These are phyloP conservation scores for Xylariales sp. DNA, from an alignment of 2,329 filamentous ascomycete genomes.

Conservation along the genomic window DNA sequence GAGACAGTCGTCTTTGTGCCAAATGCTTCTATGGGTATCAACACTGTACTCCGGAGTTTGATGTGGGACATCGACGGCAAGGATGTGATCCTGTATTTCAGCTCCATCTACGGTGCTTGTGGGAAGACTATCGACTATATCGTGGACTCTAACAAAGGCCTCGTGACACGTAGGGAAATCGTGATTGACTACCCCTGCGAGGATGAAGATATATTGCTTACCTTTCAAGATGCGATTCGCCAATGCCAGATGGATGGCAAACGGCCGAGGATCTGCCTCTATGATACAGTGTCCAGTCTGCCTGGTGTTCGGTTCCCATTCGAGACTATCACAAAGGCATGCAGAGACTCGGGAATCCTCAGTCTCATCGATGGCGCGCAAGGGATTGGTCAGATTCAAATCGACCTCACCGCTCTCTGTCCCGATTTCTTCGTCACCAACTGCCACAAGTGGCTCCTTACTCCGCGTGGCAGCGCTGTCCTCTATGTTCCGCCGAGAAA, in stretches of 20 bases:
- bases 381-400: conserved; percentile 69
- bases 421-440: conserved; percentile 87
- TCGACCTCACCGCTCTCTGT: conserved; percentile 63
- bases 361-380: conserved; percentile 83
- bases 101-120: conserved; percentile 57
- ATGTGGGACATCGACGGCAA: conserved; percentile 49
- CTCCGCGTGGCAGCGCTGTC: conserved; percentile 74
- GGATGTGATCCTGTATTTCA: conserved; percentile 51
- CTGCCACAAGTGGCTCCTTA: conserved; percentile 86
- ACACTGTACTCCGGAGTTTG: conserved; percentile 75
- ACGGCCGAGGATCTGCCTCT: conserved; percentile 63
- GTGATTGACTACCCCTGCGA: conserved; percentile 62
- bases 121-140: conserved; percentile 68
- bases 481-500: conserved; percentile 75
- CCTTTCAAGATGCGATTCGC: conserved; percentile 56
- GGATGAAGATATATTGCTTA: conserved; percentile 59
- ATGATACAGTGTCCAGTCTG: conserved; percentile 74
- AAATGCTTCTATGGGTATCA: conserved; percentile 76
- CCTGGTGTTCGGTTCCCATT: conserved; percentile 80
- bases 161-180: conserved; percentile 48
- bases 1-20: conserved; percentile 70
- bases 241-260: conserved; percentile 51
- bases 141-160: conserved; percentile 55
- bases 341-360: conserved; percentile 61
- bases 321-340: conserved; percentile 59